Percentiles rank a stretch among this genome's conserved stretches.
phyloP scores from a whole-genome alignment of 2,329 filamentous ascomycete species.

The Stemphylium beticola region DNA sequence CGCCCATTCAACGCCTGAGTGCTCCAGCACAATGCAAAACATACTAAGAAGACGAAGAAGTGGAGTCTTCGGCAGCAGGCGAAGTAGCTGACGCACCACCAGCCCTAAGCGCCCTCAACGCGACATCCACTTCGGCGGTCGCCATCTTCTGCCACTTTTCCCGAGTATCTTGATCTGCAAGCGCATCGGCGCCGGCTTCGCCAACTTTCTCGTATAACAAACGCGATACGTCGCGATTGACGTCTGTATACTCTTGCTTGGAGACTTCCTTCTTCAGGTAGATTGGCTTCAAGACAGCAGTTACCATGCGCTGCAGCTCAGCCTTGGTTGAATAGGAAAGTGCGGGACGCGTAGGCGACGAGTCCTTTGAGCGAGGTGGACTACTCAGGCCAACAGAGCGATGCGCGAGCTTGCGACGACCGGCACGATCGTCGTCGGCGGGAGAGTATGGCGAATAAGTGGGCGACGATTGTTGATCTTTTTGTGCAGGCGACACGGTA shows the following conservation, averaged over 20 bases:
- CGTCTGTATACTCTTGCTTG: slow-evolving; percentile 88
- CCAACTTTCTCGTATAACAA: slow-evolving; percentile 77
- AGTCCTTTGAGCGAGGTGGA: slow-evolving; percentile 62
- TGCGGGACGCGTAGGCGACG: slow-evolving; percentile 69
- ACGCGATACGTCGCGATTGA: slow-evolving; percentile 88
- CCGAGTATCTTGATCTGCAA: slow-evolving; percentile 68
- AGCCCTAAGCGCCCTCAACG: slow-evolving; percentile 57
- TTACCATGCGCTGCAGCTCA: slow-evolving; percentile 87
- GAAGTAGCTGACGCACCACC: slow-evolving; percentile 22
- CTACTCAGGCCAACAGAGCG: slow-evolving; percentile 46
- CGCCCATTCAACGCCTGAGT: not conserved
- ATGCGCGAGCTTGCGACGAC: slow-evolving; percentile 37
- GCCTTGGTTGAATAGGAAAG: slow-evolving; percentile 85
- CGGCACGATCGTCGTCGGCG: slow-evolving; percentile 50
- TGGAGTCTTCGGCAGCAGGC: slow-evolving; percentile 36
- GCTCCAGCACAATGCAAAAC: not conserved
- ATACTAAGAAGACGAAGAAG: slow-evolving; percentile 36
- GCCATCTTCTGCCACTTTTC: slow-evolving; percentile 78
- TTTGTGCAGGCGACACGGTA: slow-evolving; percentile 64
- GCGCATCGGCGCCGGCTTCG: slow-evolving; percentile 53
- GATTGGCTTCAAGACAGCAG: slow-evolving; percentile 78
- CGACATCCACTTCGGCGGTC: slow-evolving; percentile 76
- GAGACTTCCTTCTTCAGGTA: slow-evolving; percentile 81
- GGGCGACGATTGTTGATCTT: slow-evolving; percentile 66
- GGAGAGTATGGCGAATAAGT: slow-evolving; percentile 71